Evolutionary conservation across 139 green algal species (phyloP).

Genomic region (Haematococcus lacustris): DNA sequence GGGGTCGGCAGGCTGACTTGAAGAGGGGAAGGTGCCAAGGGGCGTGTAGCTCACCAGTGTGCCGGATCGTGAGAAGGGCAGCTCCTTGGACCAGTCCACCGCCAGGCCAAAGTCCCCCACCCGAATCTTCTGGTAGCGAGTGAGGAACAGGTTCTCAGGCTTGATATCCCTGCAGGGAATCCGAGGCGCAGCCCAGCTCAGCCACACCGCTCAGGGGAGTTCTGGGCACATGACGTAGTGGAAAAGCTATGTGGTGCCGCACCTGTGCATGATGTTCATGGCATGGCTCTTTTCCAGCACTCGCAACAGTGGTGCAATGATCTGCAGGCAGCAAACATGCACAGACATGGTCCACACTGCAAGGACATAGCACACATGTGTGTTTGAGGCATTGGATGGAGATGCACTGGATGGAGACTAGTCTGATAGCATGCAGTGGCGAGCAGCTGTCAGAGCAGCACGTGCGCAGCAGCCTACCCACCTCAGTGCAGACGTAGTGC

Average conservation of each 20-base stretch:
- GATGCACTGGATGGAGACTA: too few species aligned
- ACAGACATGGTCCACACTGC: too few species aligned
- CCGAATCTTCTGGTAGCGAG: slow-evolving; percentile 28
- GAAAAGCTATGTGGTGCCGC: too few species aligned
- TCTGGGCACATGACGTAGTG: too few species aligned
- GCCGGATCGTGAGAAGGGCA: slow-evolving; percentile 63
- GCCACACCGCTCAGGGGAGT: too few species aligned
- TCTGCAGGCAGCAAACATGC: slow-evolving; percentile 19
- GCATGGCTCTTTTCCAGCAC: slow-evolving; percentile 63
- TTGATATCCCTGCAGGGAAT: too few species aligned
- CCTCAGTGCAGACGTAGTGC: slow-evolving; percentile 62
- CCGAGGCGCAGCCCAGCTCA: too few species aligned
- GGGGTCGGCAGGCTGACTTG: too few species aligned
- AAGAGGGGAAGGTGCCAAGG: neutral
- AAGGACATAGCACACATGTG: too few species aligned
- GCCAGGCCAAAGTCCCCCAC: slow-evolving; percentile 77
- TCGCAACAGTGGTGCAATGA: slow-evolving; percentile 68
- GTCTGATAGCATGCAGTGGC: too few species aligned
- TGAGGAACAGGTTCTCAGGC: slow-evolving; percentile 86
- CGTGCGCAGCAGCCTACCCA: slow-evolving; percentile 24
- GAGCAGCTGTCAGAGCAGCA: too few species aligned
- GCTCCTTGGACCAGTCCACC: slow-evolving; percentile 54
- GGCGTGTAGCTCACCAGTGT: slow-evolving; percentile 36
- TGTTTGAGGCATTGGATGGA: too few species aligned
- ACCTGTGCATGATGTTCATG: slow-evolving; percentile 59